These are phyloP conservation scores for Gossypium mustelinum DNA, from an alignment of 345 rosid species.

Conservation along the genomic window DNA sequence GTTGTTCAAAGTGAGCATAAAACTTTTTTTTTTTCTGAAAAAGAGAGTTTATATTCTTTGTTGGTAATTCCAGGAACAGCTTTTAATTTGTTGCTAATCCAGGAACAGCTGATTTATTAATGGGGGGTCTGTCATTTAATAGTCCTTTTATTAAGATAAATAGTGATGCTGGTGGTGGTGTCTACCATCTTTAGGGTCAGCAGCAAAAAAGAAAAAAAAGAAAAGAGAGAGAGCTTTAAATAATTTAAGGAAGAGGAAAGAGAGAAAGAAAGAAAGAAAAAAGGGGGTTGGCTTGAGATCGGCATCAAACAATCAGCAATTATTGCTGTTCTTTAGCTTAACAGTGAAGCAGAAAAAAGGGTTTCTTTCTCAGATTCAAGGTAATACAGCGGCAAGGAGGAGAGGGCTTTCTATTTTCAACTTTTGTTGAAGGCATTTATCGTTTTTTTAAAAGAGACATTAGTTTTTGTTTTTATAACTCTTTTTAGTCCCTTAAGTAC, in stretches of 20 bases:
- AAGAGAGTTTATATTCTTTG: constrained; percentile 17
- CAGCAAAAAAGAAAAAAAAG: constrained; percentile 1
- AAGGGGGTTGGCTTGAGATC: constrained; percentile 27
- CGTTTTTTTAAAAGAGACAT: constrained; percentile 16
- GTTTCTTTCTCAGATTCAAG: constrained; percentile 20
- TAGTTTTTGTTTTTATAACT: not conserved
- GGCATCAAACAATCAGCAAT: constrained; percentile 12
- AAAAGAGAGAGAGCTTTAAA: constrained; percentile 22
- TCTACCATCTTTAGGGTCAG: constrained; percentile 39
- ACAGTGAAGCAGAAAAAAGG: constrained; percentile 24
- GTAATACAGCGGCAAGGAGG: not conserved
- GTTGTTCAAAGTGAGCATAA: constrained; percentile 39
- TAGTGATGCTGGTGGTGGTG: constrained; percentile 16
- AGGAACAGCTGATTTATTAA: constrained; percentile 35
- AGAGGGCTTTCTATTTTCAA: constrained; percentile 1
- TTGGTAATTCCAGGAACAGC: constrained; percentile 41
- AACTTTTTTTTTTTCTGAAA: not conserved
- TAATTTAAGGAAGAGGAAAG: constrained; percentile 2
- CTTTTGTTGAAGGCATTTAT: constrained; percentile 21
- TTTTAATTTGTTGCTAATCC: constrained; percentile 33
- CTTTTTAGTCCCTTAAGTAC: not conserved
- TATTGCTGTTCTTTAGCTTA: constrained; percentile 27
- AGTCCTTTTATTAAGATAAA: constrained; percentile 17
- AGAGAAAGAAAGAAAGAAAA: not conserved
- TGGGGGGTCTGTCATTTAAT: constrained; percentile 19